Base-by-base conservation (phyloP, 345 rosid genomes). In the Kernera saxatilis region DNA sequence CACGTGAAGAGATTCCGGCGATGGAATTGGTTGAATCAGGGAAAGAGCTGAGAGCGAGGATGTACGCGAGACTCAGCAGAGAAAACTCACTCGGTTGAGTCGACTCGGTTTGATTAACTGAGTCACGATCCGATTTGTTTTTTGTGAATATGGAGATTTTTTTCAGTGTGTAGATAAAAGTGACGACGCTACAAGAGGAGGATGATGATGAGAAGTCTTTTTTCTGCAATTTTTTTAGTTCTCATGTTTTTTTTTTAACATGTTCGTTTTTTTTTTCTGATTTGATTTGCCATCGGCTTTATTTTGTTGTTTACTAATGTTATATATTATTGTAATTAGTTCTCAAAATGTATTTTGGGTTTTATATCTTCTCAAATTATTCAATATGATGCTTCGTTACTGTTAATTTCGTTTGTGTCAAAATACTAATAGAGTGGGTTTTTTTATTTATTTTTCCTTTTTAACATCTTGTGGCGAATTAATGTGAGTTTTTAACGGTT, bases 21-120 rank as follows among this genome's bases (percentile, higher is more conserved):
- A 83, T 88, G 93, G 88, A 82, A 58, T 48, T 88, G 26, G 90
- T 88, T 32, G 93, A 88, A 57, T 88, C 93, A 13, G 93, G 90
- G 15, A 84, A 80, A 52, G 84, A 81, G 46, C 22, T 88, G 10
- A 77, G 93, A 68, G 90, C 84, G 1, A 75, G 37, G 64, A 84
- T 88, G 36, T 84, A 82, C 18, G 86, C 85, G 0, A 84, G 58
- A 36, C 84, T 88, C 17, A 81, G 86, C 4, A 84, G 82, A 45
- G 88, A 85, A 5, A 85, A 84, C 72, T 74, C 85, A 8, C 59
- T 85, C 26, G 78, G 72, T 5, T 76, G 53, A 32, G 73, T 58
- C 1, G 75, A 77, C 14, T 37, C 81, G 3, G 29, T 51, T 58
- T 7, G 13, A 2, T 22, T 21, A 9, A 46, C 51, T 18, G 52